Evolutionary conservation across 2,329 filamentous ascomycete genomes (phyloP).

Genomic region (Niveomyces coronatus): DNA sequence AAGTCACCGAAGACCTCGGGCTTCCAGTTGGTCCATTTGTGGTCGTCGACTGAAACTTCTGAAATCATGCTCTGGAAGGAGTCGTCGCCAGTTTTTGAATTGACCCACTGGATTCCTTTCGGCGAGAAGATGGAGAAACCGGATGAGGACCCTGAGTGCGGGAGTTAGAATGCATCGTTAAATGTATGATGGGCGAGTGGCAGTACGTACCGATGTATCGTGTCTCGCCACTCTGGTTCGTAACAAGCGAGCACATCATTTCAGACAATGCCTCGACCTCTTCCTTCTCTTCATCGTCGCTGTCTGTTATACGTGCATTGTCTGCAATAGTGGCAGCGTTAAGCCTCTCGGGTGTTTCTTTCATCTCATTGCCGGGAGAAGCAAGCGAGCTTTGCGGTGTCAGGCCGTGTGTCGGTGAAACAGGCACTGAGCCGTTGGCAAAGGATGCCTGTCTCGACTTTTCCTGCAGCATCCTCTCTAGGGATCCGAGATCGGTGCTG

Average conservation of each 20-base stretch:
- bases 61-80: slow-evolving; percentile 95
- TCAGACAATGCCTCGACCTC: slow-evolving; percentile 82
- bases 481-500: slow-evolving; percentile 74
- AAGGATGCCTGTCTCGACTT: slow-evolving; percentile 43
- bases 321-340: slow-evolving; percentile 18
- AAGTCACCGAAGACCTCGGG: slow-evolving; percentile 94
- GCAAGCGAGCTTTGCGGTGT: slow-evolving; percentile 44
- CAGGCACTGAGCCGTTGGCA: slow-evolving; percentile 38
- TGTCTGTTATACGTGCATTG: slow-evolving; percentile 12
- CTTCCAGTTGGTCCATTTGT: slow-evolving; percentile 96
- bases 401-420: slow-evolving; percentile 34
- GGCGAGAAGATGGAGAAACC: slow-evolving; percentile 98
- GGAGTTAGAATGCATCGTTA: too few relatives aligned
- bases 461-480: slow-evolving; percentile 66
- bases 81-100: slow-evolving; percentile 89
- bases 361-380: slow-evolving; percentile 37
- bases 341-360: slow-evolving; percentile 23
- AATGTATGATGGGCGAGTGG: too few relatives aligned
- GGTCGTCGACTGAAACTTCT: slow-evolving; percentile 80
- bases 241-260: slow-evolving; percentile 98
- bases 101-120: slow-evolving; percentile 97
- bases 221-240: slow-evolving; percentile 88
- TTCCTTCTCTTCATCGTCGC: slow-evolving; percentile 24
- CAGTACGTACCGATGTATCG: slow-evolving; percentile 71
- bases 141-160: slow-evolving; percentile 80